phyloP scores from a whole-genome alignment of 176 grass and related monocot species.

The Luzula sylvatica region DNA sequence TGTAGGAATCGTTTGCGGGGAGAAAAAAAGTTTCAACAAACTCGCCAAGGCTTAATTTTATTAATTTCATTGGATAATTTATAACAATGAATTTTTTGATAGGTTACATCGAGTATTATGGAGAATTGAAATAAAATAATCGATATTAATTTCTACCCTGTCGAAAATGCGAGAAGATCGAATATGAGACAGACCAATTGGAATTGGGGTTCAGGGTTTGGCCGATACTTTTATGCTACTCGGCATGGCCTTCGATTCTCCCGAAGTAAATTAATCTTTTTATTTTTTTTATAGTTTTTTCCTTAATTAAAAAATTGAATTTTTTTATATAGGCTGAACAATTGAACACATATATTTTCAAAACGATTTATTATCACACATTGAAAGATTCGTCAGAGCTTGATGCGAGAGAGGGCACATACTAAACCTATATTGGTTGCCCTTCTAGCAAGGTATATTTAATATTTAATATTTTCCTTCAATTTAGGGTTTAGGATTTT shows the following conservation, averaged over 20 bases:
- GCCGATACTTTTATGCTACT: slow-evolving; percentile 83
- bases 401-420: slow-evolving; percentile 54
- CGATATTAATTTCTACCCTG: slow-evolving; percentile 64
- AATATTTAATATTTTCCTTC: too few relatives aligned
- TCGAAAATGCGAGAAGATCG: slow-evolving; percentile 69
- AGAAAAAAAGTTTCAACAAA: too few relatives aligned
- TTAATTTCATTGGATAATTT: too few relatives aligned
- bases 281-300: too few relatives aligned
- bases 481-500: too few relatives aligned
- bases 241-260: slow-evolving; percentile 82
- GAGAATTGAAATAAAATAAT: slow-evolving; percentile 82
- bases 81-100: slow-evolving; percentile 21
- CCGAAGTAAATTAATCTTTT: slow-evolving; percentile 37
- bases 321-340: slow-evolving; percentile 50
- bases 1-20: too few relatives aligned
- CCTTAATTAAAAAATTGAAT: slow-evolving; percentile 6
- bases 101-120: slow-evolving; percentile 54
- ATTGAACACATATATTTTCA: slow-evolving; percentile 76
- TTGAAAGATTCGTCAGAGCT: slow-evolving; percentile 66
- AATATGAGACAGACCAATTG: slow-evolving; percentile 72
- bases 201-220: slow-evolving; percentile 75
- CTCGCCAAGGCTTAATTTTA: too few relatives aligned
- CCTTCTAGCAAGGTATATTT: slow-evolving; percentile 64
- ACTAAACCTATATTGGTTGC: slow-evolving; percentile 70
- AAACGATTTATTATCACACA: slow-evolving; percentile 71